phyloP scores from a whole-genome alignment of 2,329 filamentous ascomycete genomes.

The Emmonsiellopsis sp. region DNA sequence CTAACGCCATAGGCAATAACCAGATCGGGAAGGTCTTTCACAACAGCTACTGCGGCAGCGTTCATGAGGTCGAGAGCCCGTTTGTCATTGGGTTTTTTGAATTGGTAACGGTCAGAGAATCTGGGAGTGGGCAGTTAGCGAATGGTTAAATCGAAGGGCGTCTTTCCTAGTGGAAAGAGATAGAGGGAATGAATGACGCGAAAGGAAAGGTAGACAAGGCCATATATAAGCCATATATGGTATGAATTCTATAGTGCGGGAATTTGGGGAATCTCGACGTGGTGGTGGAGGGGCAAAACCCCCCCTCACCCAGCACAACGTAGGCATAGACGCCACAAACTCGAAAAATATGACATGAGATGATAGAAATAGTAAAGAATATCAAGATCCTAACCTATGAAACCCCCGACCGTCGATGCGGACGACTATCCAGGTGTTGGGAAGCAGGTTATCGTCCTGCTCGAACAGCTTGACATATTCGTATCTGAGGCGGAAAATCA shows the following conservation, averaged over 20 bases:
- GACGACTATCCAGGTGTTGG: constrained; percentile 92
- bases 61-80: constrained; percentile 92
- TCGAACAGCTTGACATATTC: constrained; percentile 92
- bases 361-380: constrained; percentile 3
- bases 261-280: too few relatives aligned
- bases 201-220: too few relatives aligned
- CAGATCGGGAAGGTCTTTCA: constrained; percentile 75
- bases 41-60: constrained; percentile 71
- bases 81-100: constrained; percentile 86
- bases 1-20: constrained; percentile 85
- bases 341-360: background rate
- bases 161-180: background rate
- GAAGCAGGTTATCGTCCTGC: constrained; percentile 66
- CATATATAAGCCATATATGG: too few relatives aligned
- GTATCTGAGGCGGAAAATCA: constrained; percentile 49
- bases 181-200: background rate
- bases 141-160: background rate
- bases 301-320: background rate
- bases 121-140: constrained; percentile 33
- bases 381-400: constrained; percentile 56
- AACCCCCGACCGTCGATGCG: constrained; percentile 91
- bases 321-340: background rate
- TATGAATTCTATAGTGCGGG: too few relatives aligned
- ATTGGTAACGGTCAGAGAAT: constrained; percentile 71
- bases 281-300: too few relatives aligned